Evolutionary conservation across 2,329 filamentous ascomycete genomes (phyloP).

Genomic region (Cladosporium sp.): DNA sequence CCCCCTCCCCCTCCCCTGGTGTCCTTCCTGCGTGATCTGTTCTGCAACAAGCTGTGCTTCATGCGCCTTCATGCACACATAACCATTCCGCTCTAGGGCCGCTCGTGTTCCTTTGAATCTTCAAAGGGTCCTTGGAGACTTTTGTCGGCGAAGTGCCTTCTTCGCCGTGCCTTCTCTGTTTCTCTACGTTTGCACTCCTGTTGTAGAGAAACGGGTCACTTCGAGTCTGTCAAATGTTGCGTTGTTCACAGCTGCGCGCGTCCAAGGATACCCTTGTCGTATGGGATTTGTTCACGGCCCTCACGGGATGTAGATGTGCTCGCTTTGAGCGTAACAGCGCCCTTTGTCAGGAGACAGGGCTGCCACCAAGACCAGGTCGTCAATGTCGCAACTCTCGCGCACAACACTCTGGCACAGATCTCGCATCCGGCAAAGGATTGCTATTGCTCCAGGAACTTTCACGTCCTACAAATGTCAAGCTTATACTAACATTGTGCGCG

Average conservation of each 20-base stretch:
- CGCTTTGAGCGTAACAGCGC: constrained; percentile 20
- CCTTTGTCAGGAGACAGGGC: constrained; percentile 19
- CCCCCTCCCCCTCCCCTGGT: constrained; percentile 26
- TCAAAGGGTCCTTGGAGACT: constrained; percentile 83
- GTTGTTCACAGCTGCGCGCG: constrained; percentile 62
- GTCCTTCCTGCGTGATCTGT: constrained; percentile 51
- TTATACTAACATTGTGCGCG: constrained; percentile 44
- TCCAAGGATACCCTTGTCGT: constrained; percentile 62
- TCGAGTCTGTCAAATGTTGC: constrained; percentile 51
- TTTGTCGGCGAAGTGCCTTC: constrained; percentile 23
- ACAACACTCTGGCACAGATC: constrained; percentile 27
- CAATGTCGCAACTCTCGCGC: constrained; percentile 26
- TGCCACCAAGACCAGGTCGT: constrained; percentile 15
- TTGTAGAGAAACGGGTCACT: constrained; percentile 71
- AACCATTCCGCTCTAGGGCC: constrained; percentile 75
- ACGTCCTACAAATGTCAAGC: constrained; percentile 33
- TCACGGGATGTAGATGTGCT: constrained; percentile 35
- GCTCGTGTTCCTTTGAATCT: constrained; percentile 76
- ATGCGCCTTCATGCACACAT: constrained; percentile 80
- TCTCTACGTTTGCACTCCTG: constrained; percentile 72
- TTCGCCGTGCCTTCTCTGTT: constrained; percentile 60
- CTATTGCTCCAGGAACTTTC: constrained; percentile 38
- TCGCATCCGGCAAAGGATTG: constrained; percentile 50
- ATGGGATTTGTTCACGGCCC: constrained; percentile 49
- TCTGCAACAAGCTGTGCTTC: constrained; percentile 74